Evolutionary conservation across 192 early-diverging fungal species (phyloP), one percentile per base, ranked within the genome.

Genomic region (Coemansia sp.): DNA sequence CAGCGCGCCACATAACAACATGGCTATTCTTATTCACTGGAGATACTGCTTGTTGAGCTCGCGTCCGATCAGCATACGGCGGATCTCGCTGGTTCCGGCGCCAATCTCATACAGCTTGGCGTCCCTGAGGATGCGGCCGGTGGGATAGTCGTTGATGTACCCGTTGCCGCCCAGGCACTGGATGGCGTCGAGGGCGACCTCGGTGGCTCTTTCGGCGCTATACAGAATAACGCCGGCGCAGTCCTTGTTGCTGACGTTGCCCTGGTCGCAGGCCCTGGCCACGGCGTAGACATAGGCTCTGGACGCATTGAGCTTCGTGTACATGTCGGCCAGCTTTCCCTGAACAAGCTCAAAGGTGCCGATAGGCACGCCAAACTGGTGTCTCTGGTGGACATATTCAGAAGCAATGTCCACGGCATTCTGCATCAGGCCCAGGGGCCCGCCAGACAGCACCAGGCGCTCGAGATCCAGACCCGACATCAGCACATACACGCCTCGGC

Each of bases 51-150:
- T 88, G 73, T 90, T 89, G 67, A 90, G 84, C 71, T 86, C 86
- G 27, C 87, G 78, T 34, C 90, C 95, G 74, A 95, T 97, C 59
- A 97, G 78, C 90, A 94, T 91, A 7, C 93, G 82, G 51, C 93
- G 85, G 72, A 94, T 93, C 83, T 97, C 95, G 65, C 88, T 92
- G 23, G 95, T 97, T 28, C 95, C 95, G 18, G 95, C 95, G 50
- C 95, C 95, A 78, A 97, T 97, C 78, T 97, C 95, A 68, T 97
- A 97, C 19, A 97, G 82, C 82, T 95, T 95, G 18, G 91, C 93
- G 68, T 97, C 95, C 30, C 95, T 85, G 49, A 97, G 70, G 58
- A 97, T 83, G 19, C 95, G 87, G 25, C 93, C 92, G 4, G 91
- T 87, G 50, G 88, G 87, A 78, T 84, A 95, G 32, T 97, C 95